Evolutionary conservation across 2,329 filamentous ascomycete genomes (phyloP).

Genomic region (Talaromyces sp.): DNA sequence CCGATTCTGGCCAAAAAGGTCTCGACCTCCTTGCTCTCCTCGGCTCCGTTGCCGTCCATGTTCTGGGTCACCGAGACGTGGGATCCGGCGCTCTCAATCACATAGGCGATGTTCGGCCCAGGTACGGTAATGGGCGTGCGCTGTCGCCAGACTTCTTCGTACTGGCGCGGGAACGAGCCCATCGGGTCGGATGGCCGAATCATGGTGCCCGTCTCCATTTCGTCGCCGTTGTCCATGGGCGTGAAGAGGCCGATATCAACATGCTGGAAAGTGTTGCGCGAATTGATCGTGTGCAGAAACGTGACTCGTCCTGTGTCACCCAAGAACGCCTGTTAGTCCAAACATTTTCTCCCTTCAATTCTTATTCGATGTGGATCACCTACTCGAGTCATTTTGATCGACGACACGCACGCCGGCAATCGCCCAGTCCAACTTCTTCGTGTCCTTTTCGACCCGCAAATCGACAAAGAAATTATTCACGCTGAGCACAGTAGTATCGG

Average conservation of each 20-base stretch:
- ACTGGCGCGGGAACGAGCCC: constrained; percentile 7
- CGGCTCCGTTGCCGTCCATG: constrained; percentile 6
- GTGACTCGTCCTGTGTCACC: constrained; percentile 7
- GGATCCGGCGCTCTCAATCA: constrained; percentile 10
- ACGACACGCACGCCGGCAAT: constrained; percentile 38
- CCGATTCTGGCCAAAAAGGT: constrained; percentile 11
- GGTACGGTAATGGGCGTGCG: constrained; percentile 1
- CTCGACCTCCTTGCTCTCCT: constrained; percentile 11
- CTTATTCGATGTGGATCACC: not conserved
- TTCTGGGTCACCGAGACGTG: constrained; percentile 8
- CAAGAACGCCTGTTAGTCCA: not conserved
- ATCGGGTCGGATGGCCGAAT: constrained; percentile 7
- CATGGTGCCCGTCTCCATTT: constrained; percentile 8
- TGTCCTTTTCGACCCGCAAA: constrained; percentile 33
- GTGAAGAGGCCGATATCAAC: constrained; percentile 9
- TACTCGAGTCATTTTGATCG: constrained; percentile 16
- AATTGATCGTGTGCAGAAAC: constrained; percentile 11
- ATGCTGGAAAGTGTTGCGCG: constrained; percentile 12
- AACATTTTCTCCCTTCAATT: not conserved
- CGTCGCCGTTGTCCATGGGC: constrained; percentile 8
- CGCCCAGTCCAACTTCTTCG: constrained; percentile 38
- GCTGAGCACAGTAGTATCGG: constrained; percentile 40
- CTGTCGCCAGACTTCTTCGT: constrained; percentile 11
- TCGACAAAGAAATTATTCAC: constrained; percentile 41
- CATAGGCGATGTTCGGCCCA: constrained; percentile 10